Evolutionary conservation across 768 basidiomycete genomes (phyloP).

Genomic region (Pisolithus sp.): DNA sequence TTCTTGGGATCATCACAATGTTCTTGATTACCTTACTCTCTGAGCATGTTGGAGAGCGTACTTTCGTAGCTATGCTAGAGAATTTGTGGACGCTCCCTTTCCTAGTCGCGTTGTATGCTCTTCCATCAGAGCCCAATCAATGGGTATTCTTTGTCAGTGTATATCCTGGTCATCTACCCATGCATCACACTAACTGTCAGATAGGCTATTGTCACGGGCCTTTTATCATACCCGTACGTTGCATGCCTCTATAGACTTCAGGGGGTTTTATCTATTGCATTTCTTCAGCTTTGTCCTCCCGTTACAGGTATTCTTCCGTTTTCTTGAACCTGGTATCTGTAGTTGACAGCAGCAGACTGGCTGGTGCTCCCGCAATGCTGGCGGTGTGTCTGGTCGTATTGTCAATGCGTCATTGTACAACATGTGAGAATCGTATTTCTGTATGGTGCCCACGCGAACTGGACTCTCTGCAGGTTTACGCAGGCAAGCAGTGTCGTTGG

Average conservation of each 20-base stretch:
- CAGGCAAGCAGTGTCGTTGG: constrained; percentile 40
- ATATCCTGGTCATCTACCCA: too few relatives aligned
- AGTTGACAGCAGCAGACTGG: constrained; percentile 28
- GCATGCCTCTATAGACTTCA: background rate
- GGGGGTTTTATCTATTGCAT: background rate
- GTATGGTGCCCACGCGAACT: too few relatives aligned
- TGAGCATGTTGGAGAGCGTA: constrained; percentile 48
- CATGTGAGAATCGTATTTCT: constrained; percentile 30
- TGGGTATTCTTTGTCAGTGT: constrained; percentile 47
- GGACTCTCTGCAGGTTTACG: constrained; percentile 27
- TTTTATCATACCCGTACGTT: constrained; percentile 40
- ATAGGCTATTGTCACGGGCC: constrained; percentile 39
- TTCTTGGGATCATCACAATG: constrained; percentile 48
- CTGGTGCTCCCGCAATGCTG: constrained; percentile 57
- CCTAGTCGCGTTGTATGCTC: constrained; percentile 47
- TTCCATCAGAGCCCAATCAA: constrained; percentile 42
- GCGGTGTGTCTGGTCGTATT: constrained; percentile 52
- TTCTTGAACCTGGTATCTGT: background rate
- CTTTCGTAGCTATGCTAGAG: constrained; percentile 46
- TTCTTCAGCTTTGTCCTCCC: constrained; percentile 38
- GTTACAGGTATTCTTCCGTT: constrained; percentile 31
- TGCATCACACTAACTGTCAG: background rate
- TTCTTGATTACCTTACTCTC: constrained; percentile 44
- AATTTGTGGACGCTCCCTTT: constrained; percentile 59
- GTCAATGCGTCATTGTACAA: constrained; percentile 57